Percentiles rank a stretch among this genome's conserved stretches.
Conservation (phyloP, 2,329 filamentous ascomycete species). For the Trichoderma sp. region DNA sequence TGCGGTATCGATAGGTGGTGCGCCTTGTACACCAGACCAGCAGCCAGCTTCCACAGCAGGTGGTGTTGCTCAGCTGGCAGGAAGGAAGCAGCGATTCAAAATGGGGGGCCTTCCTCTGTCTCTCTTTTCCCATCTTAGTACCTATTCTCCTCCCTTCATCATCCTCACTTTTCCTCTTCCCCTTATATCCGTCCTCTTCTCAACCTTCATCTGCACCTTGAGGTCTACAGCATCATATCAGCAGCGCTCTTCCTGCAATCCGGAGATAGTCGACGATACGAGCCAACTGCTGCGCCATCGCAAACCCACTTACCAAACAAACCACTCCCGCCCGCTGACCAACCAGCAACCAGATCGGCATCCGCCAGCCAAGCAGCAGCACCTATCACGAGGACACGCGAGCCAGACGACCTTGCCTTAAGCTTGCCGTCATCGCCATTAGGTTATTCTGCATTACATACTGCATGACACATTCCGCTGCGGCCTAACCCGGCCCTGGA, state of each 20-base stretch:
- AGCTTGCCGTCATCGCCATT: not conserved
- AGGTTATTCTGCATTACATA: too few relatives aligned
- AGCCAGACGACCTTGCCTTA: slow-evolving; percentile 20
- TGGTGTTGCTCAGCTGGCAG: not conserved
- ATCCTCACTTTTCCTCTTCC: not conserved
- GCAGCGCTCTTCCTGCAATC: not conserved
- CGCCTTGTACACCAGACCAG: too few relatives aligned
- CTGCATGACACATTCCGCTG: not conserved
- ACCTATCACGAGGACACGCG: slow-evolving; percentile 27
- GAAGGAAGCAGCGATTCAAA: not conserved
- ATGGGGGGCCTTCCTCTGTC: not conserved
- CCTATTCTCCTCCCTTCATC: not conserved
- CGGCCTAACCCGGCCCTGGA: not conserved
- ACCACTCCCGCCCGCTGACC: slow-evolving; percentile 21
- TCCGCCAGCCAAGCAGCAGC: slow-evolving; percentile 16
- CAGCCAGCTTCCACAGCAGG: too few relatives aligned
- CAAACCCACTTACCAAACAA: slow-evolving; percentile 2
- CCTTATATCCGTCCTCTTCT: not conserved
- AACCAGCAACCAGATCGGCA: slow-evolving; percentile 18
- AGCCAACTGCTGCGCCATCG: slow-evolving; percentile 20
- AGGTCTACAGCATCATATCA: not conserved
- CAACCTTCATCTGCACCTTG: not conserved
- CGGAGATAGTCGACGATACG: slow-evolving; percentile 15
- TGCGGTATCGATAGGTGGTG: too few relatives aligned
- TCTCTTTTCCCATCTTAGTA: not conserved